Evolutionary conservation across 352 stramenopile genomes (phyloP), one percentile per base, ranked within the genome.

Genomic region (Phytopythium litorale): DNA sequence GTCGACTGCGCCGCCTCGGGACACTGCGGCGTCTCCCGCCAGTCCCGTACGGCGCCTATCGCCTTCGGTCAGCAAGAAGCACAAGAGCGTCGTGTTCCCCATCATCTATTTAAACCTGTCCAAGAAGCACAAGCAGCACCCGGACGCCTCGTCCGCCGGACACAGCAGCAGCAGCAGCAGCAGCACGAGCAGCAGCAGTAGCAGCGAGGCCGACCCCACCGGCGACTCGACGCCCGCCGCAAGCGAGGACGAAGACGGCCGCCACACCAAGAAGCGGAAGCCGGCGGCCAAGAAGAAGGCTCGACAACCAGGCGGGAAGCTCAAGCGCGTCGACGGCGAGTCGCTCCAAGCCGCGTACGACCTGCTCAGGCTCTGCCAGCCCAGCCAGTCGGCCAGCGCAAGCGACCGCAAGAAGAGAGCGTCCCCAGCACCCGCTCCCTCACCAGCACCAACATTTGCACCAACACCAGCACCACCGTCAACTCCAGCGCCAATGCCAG

Each of bases 51-150:
- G 65, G 37, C 68, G 67, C 13, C 43, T 75, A 35, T 73, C 62
- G 2, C 68, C 75, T 13, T 65, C 69, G 6, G 66, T 66, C n/a
- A 79, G 71, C 5, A 85, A 81, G 70, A 81, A 78, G 37, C 75
- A 85, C n/a, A 81, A 83, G 37, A 67, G 63, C 37, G 67, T 77
- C 7, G 73, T 82, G 46, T 81, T 91, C 40, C 82, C 82, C 8
- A 89, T 91, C 70, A 89, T 91, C 60, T 91, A 91, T 75, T 83
- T 91, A 72, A 89, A 89, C 37, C 48, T 91, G 45, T 89, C 78
- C 32, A 89, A 85, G 66, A 84, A 87, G 48, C 59, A 74, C 32
- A 89, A 89, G 65, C 33, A 45, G 53, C 33, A 49, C 21, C 35
- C 35, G 23, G 21, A 12, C 18, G 35, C 8, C 45, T 43, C 33